A percentile compares a stretch with the other conserved stretches of the same genome.
These are phyloP conservation scores for Malbranchea zuffiana DNA, from an alignment of 2,329 filamentous ascomycete genomes.

Conservation along the genomic window DNA sequence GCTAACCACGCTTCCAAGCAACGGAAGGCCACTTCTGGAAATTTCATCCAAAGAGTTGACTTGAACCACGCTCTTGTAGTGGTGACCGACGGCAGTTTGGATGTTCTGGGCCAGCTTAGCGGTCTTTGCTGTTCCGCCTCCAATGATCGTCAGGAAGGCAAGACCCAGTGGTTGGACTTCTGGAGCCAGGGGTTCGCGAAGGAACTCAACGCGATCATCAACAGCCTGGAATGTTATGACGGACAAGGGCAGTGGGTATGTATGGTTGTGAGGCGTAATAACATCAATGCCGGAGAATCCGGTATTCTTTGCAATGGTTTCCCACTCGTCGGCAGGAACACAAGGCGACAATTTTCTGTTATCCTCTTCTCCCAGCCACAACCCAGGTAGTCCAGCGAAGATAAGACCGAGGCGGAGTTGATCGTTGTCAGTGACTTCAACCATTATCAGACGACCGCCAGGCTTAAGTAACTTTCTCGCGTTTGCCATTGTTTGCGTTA, in stretches of 20 bases:
- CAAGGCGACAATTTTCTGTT: constrained; percentile 6
- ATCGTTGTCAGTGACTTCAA: constrained; percentile 29
- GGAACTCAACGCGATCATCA: constrained; percentile 3
- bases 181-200: constrained; percentile 7
- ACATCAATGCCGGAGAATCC: constrained; percentile 13
- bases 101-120: constrained; percentile 8
- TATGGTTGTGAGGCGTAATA: constrained; percentile 1
- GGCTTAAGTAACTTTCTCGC: constrained; percentile 33
- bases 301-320: constrained; percentile 6
- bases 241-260: neutral
- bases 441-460: constrained; percentile 38
- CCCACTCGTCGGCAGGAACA: constrained; percentile 6
- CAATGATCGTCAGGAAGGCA: too few relatives aligned
- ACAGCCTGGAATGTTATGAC: constrained; percentile 10
- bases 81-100: constrained; percentile 15
- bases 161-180: too few relatives aligned
- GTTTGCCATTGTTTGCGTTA: constrained; percentile 24
- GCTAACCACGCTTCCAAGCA: constrained; percentile 21
- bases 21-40: constrained; percentile 33
- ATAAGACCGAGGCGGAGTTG: constrained; percentile 20
- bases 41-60: constrained; percentile 30
- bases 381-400: constrained; percentile 24
- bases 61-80: constrained; percentile 13
- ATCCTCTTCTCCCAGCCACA: constrained; percentile 16
- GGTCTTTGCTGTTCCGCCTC: constrained; percentile 1